These are phyloP conservation scores for Neobulgaria alba DNA, from an alignment of 2,329 filamentous ascomycete species.

Conservation along the genomic window DNA sequence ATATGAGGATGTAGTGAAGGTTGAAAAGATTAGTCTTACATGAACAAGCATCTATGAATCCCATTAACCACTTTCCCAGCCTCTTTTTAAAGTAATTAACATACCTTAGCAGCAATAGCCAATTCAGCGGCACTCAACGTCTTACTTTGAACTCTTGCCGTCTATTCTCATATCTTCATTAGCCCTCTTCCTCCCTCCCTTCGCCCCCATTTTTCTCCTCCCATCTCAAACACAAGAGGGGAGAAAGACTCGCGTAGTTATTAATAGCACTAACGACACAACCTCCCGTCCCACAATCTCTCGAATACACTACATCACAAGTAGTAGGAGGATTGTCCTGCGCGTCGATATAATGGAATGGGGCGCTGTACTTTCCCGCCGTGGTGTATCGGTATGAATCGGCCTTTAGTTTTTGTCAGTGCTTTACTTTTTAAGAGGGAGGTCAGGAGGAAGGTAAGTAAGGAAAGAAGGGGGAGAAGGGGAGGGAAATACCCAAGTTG, in stretches of 20 bases:
- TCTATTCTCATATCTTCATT: slow-evolving; percentile 9
- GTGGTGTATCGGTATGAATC: slow-evolving; percentile 53
- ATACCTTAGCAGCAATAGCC: slow-evolving; percentile 47
- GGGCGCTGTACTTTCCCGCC: slow-evolving; percentile 51
- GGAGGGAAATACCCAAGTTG: slow-evolving; percentile 58
- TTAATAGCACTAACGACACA: slow-evolving; percentile 44
- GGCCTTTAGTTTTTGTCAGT: too few relatives aligned
- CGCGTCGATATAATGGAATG: slow-evolving; percentile 62
- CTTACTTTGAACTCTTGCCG: slow-evolving; percentile 13
- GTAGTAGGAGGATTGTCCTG: slow-evolving; percentile 49
- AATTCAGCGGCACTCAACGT: slow-evolving; percentile 37
- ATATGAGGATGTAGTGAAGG: too few relatives aligned
- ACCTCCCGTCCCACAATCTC: slow-evolving; percentile 51
- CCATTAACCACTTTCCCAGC: too few relatives aligned
- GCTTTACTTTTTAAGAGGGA: too few relatives aligned
- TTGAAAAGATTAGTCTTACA: too few relatives aligned
- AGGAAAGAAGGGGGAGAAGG: too few relatives aligned
- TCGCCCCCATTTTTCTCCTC: too few relatives aligned
- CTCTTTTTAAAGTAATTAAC: not conserved
- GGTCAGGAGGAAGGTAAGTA: too few relatives aligned
- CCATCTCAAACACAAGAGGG: too few relatives aligned
- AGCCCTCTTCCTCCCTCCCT: too few relatives aligned
- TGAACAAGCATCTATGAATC: slow-evolving; percentile 20
- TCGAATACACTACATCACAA: slow-evolving; percentile 48
- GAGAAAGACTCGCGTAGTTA: slow-evolving; percentile 22